These are phyloP conservation scores for Fusarium sp. DNA, from an alignment of 2,329 filamentous ascomycete species.

Conservation along the genomic window DNA sequence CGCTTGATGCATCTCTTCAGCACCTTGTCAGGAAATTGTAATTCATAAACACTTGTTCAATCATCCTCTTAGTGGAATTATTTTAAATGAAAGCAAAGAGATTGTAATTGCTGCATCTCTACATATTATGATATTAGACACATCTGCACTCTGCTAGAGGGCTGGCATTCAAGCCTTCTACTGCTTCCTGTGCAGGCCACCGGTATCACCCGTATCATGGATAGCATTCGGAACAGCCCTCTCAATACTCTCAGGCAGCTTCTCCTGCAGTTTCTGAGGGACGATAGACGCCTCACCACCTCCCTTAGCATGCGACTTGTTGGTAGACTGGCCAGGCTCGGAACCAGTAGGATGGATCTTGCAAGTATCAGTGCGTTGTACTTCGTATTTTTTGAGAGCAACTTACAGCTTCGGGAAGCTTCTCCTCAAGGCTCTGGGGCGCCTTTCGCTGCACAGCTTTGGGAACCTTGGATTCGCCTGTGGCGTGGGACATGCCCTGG, in stretches of 20 bases:
- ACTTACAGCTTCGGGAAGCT: conserved; percentile 38
- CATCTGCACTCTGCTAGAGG: not conserved
- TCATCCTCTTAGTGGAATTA: too few relatives aligned
- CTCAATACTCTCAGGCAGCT: conserved; percentile 38
- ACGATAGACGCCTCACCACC: conserved; percentile 33
- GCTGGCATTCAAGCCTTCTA: not conserved
- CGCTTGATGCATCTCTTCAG: not conserved
- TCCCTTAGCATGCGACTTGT: conserved; percentile 36
- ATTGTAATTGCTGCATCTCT: not conserved
- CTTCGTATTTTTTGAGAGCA: fast-evolving
- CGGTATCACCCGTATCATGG: conserved; percentile 37
- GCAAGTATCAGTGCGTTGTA: not conserved
- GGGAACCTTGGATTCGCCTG: conserved; percentile 35
- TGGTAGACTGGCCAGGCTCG: conserved; percentile 28
- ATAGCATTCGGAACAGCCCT: conserved; percentile 36
- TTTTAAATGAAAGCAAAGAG: not conserved
- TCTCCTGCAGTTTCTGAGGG: conserved; percentile 42
- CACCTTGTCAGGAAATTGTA: not conserved
- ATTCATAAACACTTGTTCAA: not conserved
- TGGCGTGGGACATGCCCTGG: conserved; percentile 39
- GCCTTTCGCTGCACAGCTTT: conserved; percentile 29
- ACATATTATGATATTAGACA: not conserved
- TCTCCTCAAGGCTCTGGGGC: conserved; percentile 33
- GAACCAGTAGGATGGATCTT: conserved; percentile 40
- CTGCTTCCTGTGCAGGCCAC: conserved; percentile 14